Evolutionary conservation across 257 asterid species (phyloP).

Genomic region (Plantago ovata): DNA sequence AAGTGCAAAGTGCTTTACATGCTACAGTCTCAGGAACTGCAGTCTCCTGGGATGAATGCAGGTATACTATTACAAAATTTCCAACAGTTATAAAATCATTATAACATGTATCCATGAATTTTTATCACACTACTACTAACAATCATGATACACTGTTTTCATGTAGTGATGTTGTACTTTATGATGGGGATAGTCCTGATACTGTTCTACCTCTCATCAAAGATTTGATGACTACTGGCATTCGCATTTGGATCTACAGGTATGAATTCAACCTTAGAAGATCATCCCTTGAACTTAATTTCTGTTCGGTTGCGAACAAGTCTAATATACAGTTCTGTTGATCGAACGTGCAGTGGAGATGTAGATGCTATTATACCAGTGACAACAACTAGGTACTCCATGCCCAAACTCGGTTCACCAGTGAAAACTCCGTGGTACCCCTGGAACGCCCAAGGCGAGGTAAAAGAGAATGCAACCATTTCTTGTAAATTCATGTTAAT

Average conservation of each 20-base stretch:
- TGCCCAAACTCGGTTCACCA: conserved; percentile 22
- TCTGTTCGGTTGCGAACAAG: background rate
- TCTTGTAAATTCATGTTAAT: background rate
- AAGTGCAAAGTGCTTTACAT: conserved; percentile 26
- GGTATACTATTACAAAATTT: conserved; percentile 7
- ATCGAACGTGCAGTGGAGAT: conserved; percentile 36
- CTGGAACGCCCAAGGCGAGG: conserved; percentile 24
- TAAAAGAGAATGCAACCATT: background rate
- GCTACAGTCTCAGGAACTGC: conserved; percentile 19
- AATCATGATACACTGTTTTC: conserved; percentile 1
- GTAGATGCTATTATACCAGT: conserved; percentile 39
- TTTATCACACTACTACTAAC: background rate
- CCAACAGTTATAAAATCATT: too few relatives aligned
- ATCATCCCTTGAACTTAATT: background rate
- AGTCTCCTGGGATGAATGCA: conserved; percentile 27
- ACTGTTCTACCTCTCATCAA: conserved; percentile 23
- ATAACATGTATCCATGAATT: background rate
- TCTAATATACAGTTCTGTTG: background rate
- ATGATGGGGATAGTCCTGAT: conserved; percentile 15
- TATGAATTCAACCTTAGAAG: background rate
- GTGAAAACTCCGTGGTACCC: conserved; percentile 31
- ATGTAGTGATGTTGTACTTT: conserved; percentile 12
- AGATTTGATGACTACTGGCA: conserved; percentile 25
- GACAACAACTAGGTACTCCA: conserved; percentile 33
- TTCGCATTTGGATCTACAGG: conserved; percentile 34